phyloP scores from a whole-genome alignment of 257 asterid genomes.

The Cordia subcordata region DNA sequence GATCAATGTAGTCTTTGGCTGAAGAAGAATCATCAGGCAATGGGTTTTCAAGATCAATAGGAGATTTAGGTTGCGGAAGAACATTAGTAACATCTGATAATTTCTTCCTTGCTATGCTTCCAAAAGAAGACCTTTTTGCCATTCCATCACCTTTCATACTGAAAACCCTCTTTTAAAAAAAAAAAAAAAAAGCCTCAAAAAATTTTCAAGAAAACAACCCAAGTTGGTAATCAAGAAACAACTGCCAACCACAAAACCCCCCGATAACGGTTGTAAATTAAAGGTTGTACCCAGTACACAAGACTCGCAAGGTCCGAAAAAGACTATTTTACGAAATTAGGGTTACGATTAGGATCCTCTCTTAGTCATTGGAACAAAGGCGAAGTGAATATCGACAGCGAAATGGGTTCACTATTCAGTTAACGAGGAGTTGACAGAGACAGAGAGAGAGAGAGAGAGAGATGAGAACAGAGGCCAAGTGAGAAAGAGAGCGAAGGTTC shows the following conservation, averaged over 20 bases:
- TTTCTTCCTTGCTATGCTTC: conserved; percentile 55
- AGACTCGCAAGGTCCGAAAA: too few species aligned
- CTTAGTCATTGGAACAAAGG: too few species aligned
- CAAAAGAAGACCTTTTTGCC: conserved; percentile 73
- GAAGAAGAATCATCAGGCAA: conserved; percentile 29
- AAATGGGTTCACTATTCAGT: too few species aligned
- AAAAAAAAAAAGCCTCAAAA: background rate
- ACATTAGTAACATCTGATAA: conserved; percentile 79
- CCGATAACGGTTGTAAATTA: too few species aligned
- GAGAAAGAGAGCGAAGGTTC: conserved; percentile 7
- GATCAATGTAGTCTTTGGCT: conserved; percentile 38
- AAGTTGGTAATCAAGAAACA: too few species aligned
- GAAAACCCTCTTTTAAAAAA: background rate
- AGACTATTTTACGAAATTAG: too few species aligned
- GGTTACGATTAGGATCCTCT: too few species aligned
- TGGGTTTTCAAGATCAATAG: conserved; percentile 30
- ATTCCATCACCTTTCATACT: conserved; percentile 57
- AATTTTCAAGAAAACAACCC: background rate
- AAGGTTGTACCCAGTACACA: too few species aligned
- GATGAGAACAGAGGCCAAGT: background rate
- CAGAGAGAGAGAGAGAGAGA: background rate
- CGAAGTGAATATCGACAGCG: too few species aligned
- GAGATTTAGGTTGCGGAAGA: conserved; percentile 53
- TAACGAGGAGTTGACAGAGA: too few species aligned
- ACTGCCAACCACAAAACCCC: too few species aligned